Evolutionary conservation across 2,329 filamentous ascomycete species (phyloP), one percentile per base, ranked within the genome.

Genomic region (Pseudogymnoascus sp.): DNA sequence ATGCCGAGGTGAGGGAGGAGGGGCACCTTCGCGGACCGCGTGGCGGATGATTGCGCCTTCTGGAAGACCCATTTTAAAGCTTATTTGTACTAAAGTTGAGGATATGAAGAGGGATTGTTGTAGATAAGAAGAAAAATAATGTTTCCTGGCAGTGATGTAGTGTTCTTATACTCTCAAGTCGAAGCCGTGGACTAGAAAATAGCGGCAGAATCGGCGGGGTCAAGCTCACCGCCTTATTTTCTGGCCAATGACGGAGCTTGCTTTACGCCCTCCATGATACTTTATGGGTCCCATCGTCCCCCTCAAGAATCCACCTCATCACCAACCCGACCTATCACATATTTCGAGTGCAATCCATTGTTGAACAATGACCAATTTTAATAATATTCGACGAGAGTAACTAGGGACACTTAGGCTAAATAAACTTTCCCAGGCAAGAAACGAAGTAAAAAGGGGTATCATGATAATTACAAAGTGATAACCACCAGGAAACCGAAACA

Each of bases 21-120:
- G 33, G 63, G 25, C 67, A 85, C 85, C 85, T 78, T 85, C 77
- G 20, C 80, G 80, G 22, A 78, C 80, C 6, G 86, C 86, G 64
- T 86, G 81, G 59, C 82, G 80, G 67, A 87, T 78, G 22, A 64
- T 60, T 9, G 65, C 65, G 18, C 65, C 67, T 64, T 65, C 63
- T 57, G 66, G 47, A 2, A 39, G 22, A 35, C 36, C 25, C 59
- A 61, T 61, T 58, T 1, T 33, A 7, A 6, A 11, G 20, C 9
- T 33, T 33, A 28, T 33, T 33, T 3, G n/a, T 9, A 54, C 12
- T 18, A 18, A 18, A 33, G 47, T 7, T 2, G 28, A 33, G 43
- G 25, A 11, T 54, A 9, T 12, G n/a, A 18, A 30, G 16, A 11
- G 25, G 9, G 8, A 6, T 33, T 18, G 25, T 6, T 33, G 47